Evolutionary conservation across 345 rosid species (phyloP), one percentile per base, ranked within the genome.

Genomic region (Hypericum androsaemum): DNA sequence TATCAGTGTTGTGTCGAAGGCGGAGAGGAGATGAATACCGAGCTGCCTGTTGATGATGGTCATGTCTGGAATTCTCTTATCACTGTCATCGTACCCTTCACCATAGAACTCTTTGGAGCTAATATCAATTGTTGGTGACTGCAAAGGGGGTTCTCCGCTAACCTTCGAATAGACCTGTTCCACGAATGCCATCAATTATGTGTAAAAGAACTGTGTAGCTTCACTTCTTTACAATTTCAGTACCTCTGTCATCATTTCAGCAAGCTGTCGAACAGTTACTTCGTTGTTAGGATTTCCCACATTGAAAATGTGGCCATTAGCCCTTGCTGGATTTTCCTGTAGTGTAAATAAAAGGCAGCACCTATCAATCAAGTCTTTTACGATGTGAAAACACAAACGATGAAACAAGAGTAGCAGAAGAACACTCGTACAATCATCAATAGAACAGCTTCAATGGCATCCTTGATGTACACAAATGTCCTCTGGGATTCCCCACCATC

Each of bases 51-150:
- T 88, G 60, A 92, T 88, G 64, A 92, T 79, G 70, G 98, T 90
- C 98, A 90, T 92, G 79, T 92, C 95, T 37, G 97, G 89, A 70
- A 92, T 82, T 75, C 98, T 85, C 79, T 84, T 90, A 75, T 92
- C 98, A 39, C 98, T 92, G 44, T 92, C 96, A 46, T 92, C 96
- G 40, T 92, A 90, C 45, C 96, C 95, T 64, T 82, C 95, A 0
- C 96, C 98, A 47, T 87, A 90, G 59, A 90, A 92, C 53, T 80
- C 95, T 60, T 92, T 83, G 10, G 97, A 89, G 78, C 90, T 86
- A 22, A 89, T 71, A 63, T 89, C 97, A 42, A 89, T 50, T 0
- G 95, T 86, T n/a, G 95, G 95, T 13, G 28, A 42, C 51, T 86
- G 89, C 39, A 81, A 54, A 35, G 81, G 12, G 46, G 76, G 67